These are phyloP conservation scores for Corynespora cassiicola DNA, from an alignment of 2,329 filamentous ascomycete genomes.

Conservation along the genomic window DNA sequence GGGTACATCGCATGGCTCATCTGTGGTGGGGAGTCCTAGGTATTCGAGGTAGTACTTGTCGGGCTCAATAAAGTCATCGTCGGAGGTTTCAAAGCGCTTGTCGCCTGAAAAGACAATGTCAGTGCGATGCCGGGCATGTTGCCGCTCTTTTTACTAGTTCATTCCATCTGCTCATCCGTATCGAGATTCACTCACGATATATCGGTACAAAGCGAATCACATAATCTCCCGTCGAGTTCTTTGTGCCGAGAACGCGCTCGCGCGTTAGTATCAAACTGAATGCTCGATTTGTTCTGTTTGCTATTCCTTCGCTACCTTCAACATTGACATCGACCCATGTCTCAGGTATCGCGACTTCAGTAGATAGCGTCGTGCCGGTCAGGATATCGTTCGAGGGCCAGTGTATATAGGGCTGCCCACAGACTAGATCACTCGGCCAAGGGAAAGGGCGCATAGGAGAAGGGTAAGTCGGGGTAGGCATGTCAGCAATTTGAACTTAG, in stretches of 20 bases:
- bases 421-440: conserved; percentile 3
- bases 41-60: conserved; percentile 10
- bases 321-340: conserved; percentile 7
- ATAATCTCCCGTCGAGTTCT: too few species aligned
- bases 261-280: conserved; percentile 6
- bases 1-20: conserved; percentile 2
- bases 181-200: conserved; percentile 7
- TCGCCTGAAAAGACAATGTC: conserved; percentile 1
- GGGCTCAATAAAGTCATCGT: background rate
- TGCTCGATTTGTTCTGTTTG: conserved; percentile 5
- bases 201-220: conserved; percentile 8
- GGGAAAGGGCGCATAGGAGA: conserved; percentile 1
- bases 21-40: conserved; percentile 3
- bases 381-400: conserved; percentile 8
- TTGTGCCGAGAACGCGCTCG: conserved; percentile 2
- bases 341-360: conserved; percentile 8
- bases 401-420: conserved; percentile 8
- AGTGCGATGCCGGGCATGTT: too few species aligned
- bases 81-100: conserved; percentile 3
- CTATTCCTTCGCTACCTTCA: background rate
- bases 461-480: too few species aligned
- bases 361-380: background rate
- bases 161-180: too few species aligned
- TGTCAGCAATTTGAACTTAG: too few species aligned
- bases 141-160: too few species aligned